A percentile compares a stretch with the other conserved stretches of the same genome.
Evolutionary conservation across 1,284 basidiomycete genomes (phyloP).

Genomic region (Heimioporus punctisporus): DNA sequence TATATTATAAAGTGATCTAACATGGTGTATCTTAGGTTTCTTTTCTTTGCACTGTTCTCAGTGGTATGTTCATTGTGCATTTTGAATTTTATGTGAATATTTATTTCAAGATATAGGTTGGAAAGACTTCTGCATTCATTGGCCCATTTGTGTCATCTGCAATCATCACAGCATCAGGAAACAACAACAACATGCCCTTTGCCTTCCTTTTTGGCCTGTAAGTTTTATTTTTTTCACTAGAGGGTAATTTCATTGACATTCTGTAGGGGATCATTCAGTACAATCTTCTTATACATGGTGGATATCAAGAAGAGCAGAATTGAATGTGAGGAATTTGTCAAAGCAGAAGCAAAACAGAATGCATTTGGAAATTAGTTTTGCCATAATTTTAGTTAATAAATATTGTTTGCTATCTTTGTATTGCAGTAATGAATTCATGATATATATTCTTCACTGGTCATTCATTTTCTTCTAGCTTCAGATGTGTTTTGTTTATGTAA

Average conservation of each 20-base stretch:
- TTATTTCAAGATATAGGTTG: conserved; percentile 43
- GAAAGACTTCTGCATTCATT: conserved; percentile 84
- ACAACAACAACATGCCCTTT: conserved; percentile 84
- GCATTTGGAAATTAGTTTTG: conserved; percentile 40
- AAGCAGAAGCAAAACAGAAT: conserved; percentile 53
- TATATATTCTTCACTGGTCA: too few species aligned
- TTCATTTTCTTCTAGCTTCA: too few species aligned
- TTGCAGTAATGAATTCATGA: too few species aligned
- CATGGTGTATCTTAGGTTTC: conserved; percentile 48
- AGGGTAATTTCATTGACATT: background rate
- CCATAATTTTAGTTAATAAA: too few species aligned
- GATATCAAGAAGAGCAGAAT: conserved; percentile 69
- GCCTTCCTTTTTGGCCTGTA: conserved; percentile 77
- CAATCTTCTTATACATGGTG: conserved; percentile 66
- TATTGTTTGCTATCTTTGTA: too few species aligned
- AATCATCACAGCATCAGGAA: conserved; percentile 67
- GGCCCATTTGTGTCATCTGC: conserved; percentile 80
- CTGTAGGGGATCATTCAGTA: conserved; percentile 60
- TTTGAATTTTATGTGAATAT: too few species aligned
- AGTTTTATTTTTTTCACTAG: conserved; percentile 27
- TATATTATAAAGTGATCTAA: background rate
- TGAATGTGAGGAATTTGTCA: conserved; percentile 67
- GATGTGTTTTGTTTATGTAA: too few species aligned
- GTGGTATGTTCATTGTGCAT: conserved; percentile 48
- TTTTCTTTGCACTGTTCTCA: conserved; percentile 80